These are phyloP conservation scores for Penicillium verrucosum DNA, from an alignment of 2,329 filamentous ascomycete genomes.

Conservation along the genomic window DNA sequence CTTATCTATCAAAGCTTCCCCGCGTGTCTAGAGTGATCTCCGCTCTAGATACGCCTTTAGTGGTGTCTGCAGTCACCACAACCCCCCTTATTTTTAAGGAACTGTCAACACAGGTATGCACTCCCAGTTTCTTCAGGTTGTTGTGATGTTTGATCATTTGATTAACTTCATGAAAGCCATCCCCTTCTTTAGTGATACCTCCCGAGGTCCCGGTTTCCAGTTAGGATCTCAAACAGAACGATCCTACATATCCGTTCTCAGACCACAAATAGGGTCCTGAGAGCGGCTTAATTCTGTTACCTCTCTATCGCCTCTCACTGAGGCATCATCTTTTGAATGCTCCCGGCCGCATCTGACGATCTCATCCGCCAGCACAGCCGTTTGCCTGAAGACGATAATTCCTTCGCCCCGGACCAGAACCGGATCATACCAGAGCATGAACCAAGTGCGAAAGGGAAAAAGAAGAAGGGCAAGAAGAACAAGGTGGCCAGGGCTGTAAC, in stretches of 20 bases:
- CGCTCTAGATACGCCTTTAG: conserved; percentile 26
- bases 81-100: neutral
- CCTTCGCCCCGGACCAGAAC: conserved; percentile 28
- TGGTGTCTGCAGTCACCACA: neutral
- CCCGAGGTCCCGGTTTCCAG: neutral
- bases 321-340: conserved; percentile 42
- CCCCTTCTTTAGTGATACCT: conserved; percentile 9
- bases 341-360: conserved; percentile 41
- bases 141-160: neutral
- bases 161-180: conserved; percentile 3
- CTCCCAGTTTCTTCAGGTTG: neutral
- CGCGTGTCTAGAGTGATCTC: conserved; percentile 27
- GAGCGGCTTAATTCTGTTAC: conserved; percentile 24
- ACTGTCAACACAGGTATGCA: conserved; percentile 9
- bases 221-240: conserved; percentile 1
- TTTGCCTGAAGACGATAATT: conserved; percentile 32
- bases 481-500: conserved; percentile 34
- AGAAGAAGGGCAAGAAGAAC: conserved; percentile 41
- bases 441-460: conserved; percentile 36
- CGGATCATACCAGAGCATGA: conserved; percentile 32
- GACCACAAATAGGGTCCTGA: conserved; percentile 31
- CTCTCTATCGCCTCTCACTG: conserved; percentile 26
- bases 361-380: conserved; percentile 37
- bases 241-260: conserved; percentile 31
- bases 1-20: conserved; percentile 29